Percentiles rank a stretch among this genome's conserved stretches.
Conservation (phyloP, 1,139 yeast species). For the Debaryomyces singareniensis region DNA sequence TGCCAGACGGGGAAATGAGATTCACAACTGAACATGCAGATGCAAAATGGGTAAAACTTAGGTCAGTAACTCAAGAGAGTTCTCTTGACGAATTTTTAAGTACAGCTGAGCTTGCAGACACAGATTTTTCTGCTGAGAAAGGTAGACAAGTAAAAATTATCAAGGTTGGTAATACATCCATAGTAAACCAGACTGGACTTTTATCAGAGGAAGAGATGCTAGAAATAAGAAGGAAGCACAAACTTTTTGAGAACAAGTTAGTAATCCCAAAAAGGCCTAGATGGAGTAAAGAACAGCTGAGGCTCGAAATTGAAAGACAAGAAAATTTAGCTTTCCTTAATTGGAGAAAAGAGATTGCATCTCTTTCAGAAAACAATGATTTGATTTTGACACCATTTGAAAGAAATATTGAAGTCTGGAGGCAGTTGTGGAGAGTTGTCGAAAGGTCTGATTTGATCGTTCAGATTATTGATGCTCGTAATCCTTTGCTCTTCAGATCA, state of each 20-base stretch:
- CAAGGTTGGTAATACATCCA: constrained; percentile 57
- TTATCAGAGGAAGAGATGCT: constrained; percentile 65
- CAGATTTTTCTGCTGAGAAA: constrained; percentile 92
- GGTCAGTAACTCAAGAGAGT: constrained; percentile 92
- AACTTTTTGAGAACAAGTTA: constrained; percentile 68
- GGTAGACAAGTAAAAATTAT: constrained; percentile 80
- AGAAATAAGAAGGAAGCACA: constrained; percentile 58
- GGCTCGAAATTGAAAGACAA: constrained; percentile 72
- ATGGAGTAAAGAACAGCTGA: constrained; percentile 73
- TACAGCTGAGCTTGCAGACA: constrained; percentile 93
- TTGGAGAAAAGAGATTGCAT: constrained; percentile 90
- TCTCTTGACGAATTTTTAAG: constrained; percentile 90
- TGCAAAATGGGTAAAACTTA: constrained; percentile 82
- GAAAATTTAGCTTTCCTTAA: constrained; percentile 88
- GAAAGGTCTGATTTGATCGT: constrained; percentile 93
- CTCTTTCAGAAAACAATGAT: constrained; percentile 75
- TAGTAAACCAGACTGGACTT: constrained; percentile 41
- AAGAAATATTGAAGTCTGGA: constrained; percentile 96
- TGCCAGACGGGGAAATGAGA: constrained; percentile 84
- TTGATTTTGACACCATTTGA: constrained; percentile 92
- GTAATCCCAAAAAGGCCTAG: constrained; percentile 93
- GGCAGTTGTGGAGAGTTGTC: constrained; percentile 96
- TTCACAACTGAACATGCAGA: constrained; percentile 79
- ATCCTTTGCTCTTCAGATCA: constrained; percentile 86
- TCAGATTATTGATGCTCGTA: constrained; percentile 97